These are phyloP conservation scores for Saturnispora bothae DNA, from an alignment of 805 yeast genomes.

Conservation along the genomic window DNA sequence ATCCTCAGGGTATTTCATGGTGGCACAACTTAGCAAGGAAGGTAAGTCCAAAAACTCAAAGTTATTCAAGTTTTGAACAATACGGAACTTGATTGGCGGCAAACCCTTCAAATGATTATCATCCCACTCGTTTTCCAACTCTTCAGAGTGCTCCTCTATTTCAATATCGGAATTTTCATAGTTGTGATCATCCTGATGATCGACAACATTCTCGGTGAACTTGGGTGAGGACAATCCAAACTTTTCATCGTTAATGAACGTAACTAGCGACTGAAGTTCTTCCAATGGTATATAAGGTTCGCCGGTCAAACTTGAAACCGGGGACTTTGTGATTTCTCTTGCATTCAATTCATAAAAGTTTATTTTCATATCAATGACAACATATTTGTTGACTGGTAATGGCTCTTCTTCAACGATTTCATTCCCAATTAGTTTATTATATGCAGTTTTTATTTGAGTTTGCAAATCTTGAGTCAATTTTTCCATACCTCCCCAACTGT, in stretches of 20 bases:
- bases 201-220: slow-evolving; percentile 2
- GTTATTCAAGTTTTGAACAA: slow-evolving; percentile 35
- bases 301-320: slow-evolving; percentile 41
- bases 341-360: slow-evolving; percentile 57
- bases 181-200: slow-evolving; percentile 14
- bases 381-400: slow-evolving; percentile 34
- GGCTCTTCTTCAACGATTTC: neutral
- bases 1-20: slow-evolving; percentile 9
- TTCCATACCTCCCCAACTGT: slow-evolving; percentile 11
- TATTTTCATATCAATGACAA: slow-evolving; percentile 56
- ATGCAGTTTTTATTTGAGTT: slow-evolving; percentile 7
- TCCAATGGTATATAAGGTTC: slow-evolving; percentile 48
- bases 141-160: slow-evolving; percentile 23
- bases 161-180: slow-evolving; percentile 24
- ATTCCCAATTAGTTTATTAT: slow-evolving; percentile 6
- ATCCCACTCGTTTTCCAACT: slow-evolving; percentile 18
- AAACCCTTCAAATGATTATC: slow-evolving; percentile 10
- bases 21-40: slow-evolving; percentile 16
- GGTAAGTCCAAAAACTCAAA: slow-evolving; percentile 30
- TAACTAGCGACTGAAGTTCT: slow-evolving; percentile 49
- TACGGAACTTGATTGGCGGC: slow-evolving; percentile 32
- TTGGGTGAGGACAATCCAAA: slow-evolving; percentile 20
- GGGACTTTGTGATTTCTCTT: slow-evolving; percentile 35
- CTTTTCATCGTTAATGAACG: slow-evolving; percentile 45
- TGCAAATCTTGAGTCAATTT: slow-evolving; percentile 8